Conservation (phyloP, 768 basidiomycete genomes). For the Boletus sp. region DNA sequence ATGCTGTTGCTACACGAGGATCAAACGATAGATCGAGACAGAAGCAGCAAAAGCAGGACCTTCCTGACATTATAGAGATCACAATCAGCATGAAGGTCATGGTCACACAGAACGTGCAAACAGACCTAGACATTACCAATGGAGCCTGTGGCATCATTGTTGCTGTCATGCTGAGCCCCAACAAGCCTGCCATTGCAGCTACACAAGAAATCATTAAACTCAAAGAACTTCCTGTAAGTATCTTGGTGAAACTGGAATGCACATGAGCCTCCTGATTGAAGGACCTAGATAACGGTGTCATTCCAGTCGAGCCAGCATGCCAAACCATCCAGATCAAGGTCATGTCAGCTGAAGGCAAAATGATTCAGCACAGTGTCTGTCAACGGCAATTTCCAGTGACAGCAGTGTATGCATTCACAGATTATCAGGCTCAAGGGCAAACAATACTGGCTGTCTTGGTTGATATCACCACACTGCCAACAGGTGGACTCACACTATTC, state of each 20-base stretch:
- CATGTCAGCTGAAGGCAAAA: not conserved
- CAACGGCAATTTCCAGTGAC: not conserved
- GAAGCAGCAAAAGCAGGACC: not conserved
- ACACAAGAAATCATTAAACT: not conserved
- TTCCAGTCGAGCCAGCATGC: not conserved
- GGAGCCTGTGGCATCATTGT: constrained; percentile 28
- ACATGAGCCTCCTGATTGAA: not conserved
- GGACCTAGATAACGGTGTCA: not conserved
- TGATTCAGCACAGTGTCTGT: not conserved
- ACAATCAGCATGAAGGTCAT: constrained; percentile 38
- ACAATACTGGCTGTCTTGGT: constrained; percentile 36
- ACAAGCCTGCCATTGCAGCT: not conserved
- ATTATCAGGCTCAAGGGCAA: constrained; percentile 36
- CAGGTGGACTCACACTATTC: constrained; percentile 31
- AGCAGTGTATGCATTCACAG: not conserved
- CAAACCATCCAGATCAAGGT: not conserved
- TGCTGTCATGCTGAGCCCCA: not conserved
- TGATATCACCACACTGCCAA: constrained; percentile 37
- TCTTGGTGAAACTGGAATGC: not conserved
- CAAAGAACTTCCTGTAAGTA: not conserved
- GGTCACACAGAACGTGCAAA: constrained; percentile 39
- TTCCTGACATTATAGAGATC: constrained; percentile 16
- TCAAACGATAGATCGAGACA: not conserved
- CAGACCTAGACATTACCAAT: constrained; percentile 40
- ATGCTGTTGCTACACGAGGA: not conserved